Evolutionary conservation across 116 monocot species (phyloP).

Genomic region (Dioscorea cayenensis): DNA sequence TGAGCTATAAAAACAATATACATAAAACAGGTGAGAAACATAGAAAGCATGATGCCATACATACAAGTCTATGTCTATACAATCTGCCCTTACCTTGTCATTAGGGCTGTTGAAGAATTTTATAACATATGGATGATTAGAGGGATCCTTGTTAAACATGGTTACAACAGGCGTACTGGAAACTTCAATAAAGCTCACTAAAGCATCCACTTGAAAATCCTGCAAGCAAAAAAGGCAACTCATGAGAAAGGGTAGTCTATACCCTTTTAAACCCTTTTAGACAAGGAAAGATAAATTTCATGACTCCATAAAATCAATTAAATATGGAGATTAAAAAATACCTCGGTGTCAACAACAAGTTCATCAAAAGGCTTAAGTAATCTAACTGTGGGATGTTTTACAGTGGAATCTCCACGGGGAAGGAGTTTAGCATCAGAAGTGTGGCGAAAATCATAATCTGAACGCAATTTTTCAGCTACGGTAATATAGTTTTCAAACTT

Average conservation of each 20-base stretch:
- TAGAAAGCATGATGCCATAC: too few relatives aligned
- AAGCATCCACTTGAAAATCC: conserved; percentile 72
- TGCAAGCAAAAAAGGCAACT: conserved; percentile 18
- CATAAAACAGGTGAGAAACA: too few relatives aligned
- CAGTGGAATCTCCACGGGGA: conserved; percentile 62
- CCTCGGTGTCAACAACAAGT: conserved; percentile 69
- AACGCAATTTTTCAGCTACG: conserved; percentile 73
- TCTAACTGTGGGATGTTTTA: conserved; percentile 51
- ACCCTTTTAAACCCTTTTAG: too few relatives aligned
- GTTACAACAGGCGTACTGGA: conserved; percentile 57
- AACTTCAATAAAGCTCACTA: conserved; percentile 66
- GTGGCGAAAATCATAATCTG: conserved; percentile 84
- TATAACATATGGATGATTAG: conserved; percentile 49
- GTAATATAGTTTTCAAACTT: conserved; percentile 63
- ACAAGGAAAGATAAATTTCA: neutral
- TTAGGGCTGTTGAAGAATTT: conserved; percentile 64
- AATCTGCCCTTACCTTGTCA: conserved; percentile 43
- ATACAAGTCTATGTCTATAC: too few relatives aligned
- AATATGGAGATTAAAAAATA: conserved; percentile 5
- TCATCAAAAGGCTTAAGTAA: conserved; percentile 95
- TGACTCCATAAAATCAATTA: neutral
- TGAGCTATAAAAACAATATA: too few relatives aligned
- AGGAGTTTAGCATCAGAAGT: conserved; percentile 69
- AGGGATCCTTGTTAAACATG: conserved; percentile 49
- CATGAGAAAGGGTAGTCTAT: neutral